These are phyloP conservation scores for Vigna trinervia DNA, from an alignment of 306 rosid genomes.

Conservation along the genomic window DNA sequence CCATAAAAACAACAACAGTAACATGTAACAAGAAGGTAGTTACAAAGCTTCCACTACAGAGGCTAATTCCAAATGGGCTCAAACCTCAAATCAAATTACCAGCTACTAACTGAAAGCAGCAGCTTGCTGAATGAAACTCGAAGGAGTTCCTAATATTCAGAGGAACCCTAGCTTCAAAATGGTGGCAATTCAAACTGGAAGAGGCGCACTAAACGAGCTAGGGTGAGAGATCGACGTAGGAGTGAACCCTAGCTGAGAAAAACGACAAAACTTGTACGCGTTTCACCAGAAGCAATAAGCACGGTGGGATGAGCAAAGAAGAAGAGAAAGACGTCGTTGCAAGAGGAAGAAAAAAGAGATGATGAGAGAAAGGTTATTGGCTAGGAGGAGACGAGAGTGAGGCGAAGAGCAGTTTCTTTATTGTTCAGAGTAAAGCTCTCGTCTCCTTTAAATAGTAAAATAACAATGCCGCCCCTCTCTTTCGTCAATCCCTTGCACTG, in stretches of 20 bases:
- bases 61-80: slow-evolving; percentile 20
- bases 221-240: slow-evolving; percentile 27
- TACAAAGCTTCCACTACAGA: slow-evolving; percentile 28
- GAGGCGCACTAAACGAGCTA: neutral
- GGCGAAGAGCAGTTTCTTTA: neutral
- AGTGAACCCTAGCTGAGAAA: slow-evolving; percentile 44
- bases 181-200: neutral
- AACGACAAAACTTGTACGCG: slow-evolving; percentile 24
- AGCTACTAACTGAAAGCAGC: slow-evolving; percentile 8
- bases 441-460: neutral
- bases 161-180: neutral
- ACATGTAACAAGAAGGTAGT: neutral
- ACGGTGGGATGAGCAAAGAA: neutral
- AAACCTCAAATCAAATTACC: slow-evolving; percentile 29
- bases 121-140: slow-evolving; percentile 9
- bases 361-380: neutral
- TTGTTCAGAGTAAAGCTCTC: neutral
- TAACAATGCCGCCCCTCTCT: slow-evolving; percentile 20
- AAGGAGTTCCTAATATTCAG: slow-evolving; percentile 5
- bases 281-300: neutral
- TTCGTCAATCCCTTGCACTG: neutral
- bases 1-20: neutral
- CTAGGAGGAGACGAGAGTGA: slow-evolving; percentile 6
- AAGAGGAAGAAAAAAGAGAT: neutral
- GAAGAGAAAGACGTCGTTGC: slow-evolving; percentile 31